Evolutionary conservation across 768 basidiomycete genomes (phyloP).

Genomic region (Lactifluus pinguis): DNA sequence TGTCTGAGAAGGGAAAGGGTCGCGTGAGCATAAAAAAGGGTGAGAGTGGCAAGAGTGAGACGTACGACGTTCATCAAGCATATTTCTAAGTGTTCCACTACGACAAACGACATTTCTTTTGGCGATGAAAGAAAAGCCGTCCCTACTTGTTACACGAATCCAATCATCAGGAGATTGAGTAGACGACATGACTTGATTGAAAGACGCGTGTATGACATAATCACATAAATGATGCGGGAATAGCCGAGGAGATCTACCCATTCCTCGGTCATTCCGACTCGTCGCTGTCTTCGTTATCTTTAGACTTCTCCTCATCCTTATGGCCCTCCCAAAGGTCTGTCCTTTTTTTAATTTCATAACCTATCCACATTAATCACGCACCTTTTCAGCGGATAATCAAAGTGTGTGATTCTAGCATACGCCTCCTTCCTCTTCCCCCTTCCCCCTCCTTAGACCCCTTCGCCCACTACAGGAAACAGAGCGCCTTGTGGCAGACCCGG

Average conservation of each 20-base stretch:
- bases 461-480: slow-evolving; percentile 78
- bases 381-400: slow-evolving; percentile 43
- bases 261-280: background rate
- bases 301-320: slow-evolving; percentile 12
- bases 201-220: slow-evolving; percentile 4
- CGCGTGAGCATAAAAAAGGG: slow-evolving; percentile 1
- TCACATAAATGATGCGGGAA: background rate
- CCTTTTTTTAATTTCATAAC: background rate
- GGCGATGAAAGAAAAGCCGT: slow-evolving; percentile 77
- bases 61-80: slow-evolving; percentile 59
- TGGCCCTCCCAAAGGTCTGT: slow-evolving; percentile 49
- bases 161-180: slow-evolving; percentile 40
- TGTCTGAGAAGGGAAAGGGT: slow-evolving; percentile 31
- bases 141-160: slow-evolving; percentile 67
- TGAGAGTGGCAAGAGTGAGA: slow-evolving; percentile 25
- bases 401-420: slow-evolving; percentile 26
- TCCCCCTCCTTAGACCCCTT: background rate
- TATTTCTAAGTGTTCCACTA: slow-evolving; percentile 76
- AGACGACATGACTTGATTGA: background rate
- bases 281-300: background rate
- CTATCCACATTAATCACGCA: background rate
- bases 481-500: slow-evolving; percentile 90
- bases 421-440: background rate
- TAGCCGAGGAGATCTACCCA: background rate
- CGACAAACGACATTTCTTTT: slow-evolving; percentile 62